These are phyloP conservation scores for Xylariaceae sp. DNA, from an alignment of 2,329 filamentous ascomycete genomes.

Conservation along the genomic window DNA sequence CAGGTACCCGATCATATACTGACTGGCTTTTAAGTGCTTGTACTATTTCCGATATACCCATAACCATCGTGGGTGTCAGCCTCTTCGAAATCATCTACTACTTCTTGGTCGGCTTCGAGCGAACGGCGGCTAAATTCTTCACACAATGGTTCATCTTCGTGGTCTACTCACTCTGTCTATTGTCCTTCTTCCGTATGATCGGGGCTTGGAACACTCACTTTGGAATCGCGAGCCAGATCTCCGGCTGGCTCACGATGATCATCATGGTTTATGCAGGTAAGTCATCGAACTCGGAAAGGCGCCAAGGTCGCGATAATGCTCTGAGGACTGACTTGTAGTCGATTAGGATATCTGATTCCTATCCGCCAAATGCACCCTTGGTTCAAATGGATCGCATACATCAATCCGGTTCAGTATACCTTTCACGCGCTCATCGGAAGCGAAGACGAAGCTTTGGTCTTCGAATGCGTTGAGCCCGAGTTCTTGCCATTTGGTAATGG, in stretches of 20 bases:
- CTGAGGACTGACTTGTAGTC: conserved; percentile 29
- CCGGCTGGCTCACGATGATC: conserved; percentile 4
- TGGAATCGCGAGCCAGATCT: conserved; percentile 4
- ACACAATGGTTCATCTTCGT: conserved; percentile 27
- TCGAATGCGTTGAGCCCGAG: conserved; percentile 53
- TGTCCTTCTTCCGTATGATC: conserved; percentile 6
- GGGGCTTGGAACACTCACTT: conserved; percentile 7
- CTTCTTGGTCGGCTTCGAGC: conserved; percentile 54
- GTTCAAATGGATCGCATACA: conserved; percentile 54
- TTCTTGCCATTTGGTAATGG: conserved; percentile 51
- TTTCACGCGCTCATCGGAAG: conserved; percentile 63
- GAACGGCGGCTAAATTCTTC: conserved; percentile 61
- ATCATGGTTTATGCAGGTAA: conserved; percentile 8
- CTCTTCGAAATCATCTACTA: conserved; percentile 62
- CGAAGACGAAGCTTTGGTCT: conserved; percentile 55
- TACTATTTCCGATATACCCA: conserved; percentile 45
- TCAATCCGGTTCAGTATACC: conserved; percentile 62
- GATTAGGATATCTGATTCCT: conserved; percentile 49
- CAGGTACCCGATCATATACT: too few relatives aligned
- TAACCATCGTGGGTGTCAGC: conserved; percentile 55
- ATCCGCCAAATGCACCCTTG: conserved; percentile 53
- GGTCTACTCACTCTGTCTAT: conserved; percentile 3
- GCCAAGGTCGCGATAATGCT: conserved; percentile 11
- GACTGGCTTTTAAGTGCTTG: conserved; percentile 19
- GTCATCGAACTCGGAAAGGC: neutral